A percentile compares a stretch with the other conserved stretches of the same genome.
phyloP scores from a whole-genome alignment of 2,329 filamentous ascomycete species.

The Nakataea oryzae region DNA sequence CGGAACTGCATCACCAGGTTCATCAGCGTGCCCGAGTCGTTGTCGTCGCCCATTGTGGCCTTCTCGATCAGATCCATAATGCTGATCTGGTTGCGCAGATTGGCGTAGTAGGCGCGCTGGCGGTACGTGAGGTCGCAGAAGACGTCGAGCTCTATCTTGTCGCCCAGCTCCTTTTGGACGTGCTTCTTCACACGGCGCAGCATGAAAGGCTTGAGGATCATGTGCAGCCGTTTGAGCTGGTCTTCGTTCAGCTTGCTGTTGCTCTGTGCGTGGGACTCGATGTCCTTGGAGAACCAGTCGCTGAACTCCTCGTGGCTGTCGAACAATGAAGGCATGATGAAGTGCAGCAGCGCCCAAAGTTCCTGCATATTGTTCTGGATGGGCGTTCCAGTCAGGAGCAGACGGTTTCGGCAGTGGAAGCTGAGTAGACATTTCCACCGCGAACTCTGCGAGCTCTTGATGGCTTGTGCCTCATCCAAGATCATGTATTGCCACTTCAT shows the following conservation, averaged over 20 bases:
- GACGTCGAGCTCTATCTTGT: constrained; percentile 95
- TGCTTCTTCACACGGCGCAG: constrained; percentile 99
- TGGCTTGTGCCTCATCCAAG: constrained; percentile 93
- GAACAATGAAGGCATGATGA: constrained; percentile 99
- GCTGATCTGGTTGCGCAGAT: constrained; percentile 91
- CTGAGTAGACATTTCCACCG: constrained; percentile 92
- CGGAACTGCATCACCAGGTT: constrained; percentile 99
- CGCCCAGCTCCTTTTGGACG: constrained; percentile 94
- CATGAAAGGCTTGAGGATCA: constrained; percentile 99
- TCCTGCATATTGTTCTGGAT: constrained; percentile 99
- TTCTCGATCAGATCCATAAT: constrained; percentile 98
- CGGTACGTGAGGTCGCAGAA: constrained; percentile 96
- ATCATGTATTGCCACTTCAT: constrained; percentile 99
- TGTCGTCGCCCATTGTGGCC: constrained; percentile 84
- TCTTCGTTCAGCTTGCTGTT: constrained; percentile 99
- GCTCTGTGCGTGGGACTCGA: constrained; percentile 95
- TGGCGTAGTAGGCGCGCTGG: constrained; percentile 86
- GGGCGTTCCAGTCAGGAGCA: constrained; percentile 89
- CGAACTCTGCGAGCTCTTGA: constrained; percentile 95
- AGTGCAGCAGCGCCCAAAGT: constrained; percentile 92
- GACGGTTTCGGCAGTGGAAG: constrained; percentile 90
- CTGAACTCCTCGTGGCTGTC: constrained; percentile 89
- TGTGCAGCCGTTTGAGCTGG: constrained; percentile 90
- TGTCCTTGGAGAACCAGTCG: constrained; percentile 92
- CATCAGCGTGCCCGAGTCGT: constrained; percentile 94